Evolutionary conservation across 441 rosid genomes (phyloP), one percentile per base, ranked within the genome.

Genomic region (Sinapis alba): DNA sequence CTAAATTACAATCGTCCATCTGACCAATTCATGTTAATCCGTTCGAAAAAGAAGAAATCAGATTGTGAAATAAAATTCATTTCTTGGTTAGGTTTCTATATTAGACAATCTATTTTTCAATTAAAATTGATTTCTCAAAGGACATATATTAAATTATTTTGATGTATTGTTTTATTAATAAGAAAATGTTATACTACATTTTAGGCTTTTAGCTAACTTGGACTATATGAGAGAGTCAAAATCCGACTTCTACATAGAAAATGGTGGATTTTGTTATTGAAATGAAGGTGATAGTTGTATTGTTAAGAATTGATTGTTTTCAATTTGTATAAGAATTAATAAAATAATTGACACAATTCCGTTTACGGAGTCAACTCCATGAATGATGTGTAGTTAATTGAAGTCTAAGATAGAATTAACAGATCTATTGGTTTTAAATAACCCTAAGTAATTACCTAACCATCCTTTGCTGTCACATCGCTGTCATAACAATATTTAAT

Each of bases 381-480:
- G 2, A 18, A 18, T 43, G 19, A n/a, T 43, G 41, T 34, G 41
- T 34, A 34, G 12, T 34, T 34, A 9, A 9, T 34, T 34, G 41
- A 34, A 34, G 41, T 8, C 41, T 43, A 26, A 12, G 64, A 69
- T 27, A 5, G 7, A 61, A 19, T 18, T 21, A 57, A 26, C 28
- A 18, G 20, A 26, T 28, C 23, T 47, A 61, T 4, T 24, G 50
- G 61, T 38, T 11, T 53, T 53, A 19, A 19, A 19, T 11, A n/a
- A 15, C 24, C 15, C 26, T 2, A 10, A 21, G 61, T 45, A 15
- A 71, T 71, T 13, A 38, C 10, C 10, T 43, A 26, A 68, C 8
- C 23, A 69, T 24, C 43, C 10, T 38, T 26, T 70, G 47, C 45
- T 69, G 57, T 60, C 66, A 62, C 15, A 36, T 71, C 10, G 30